Percentiles rank a stretch among this genome's conserved stretches.
Conservation (phyloP, 192 early-diverging fungal genomes). For the Coemansia sp. region DNA sequence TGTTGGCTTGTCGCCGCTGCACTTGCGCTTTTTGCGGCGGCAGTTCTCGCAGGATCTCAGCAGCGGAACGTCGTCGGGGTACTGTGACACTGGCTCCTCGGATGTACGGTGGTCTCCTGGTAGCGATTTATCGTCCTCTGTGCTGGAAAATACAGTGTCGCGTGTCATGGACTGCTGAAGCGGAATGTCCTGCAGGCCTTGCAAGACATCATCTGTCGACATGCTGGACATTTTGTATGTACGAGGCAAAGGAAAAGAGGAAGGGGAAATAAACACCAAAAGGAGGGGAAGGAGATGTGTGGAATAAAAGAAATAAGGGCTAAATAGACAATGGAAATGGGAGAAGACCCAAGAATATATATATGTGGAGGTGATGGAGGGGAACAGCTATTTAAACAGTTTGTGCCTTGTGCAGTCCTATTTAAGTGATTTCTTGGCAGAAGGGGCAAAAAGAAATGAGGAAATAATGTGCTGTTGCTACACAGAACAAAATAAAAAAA, state of each 20-base stretch:
- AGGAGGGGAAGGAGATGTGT: neutral
- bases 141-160: neutral
- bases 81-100: neutral
- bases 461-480: neutral
- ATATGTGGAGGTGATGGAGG: neutral
- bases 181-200: neutral
- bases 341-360: neutral
- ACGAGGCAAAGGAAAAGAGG: neutral
- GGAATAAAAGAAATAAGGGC: too few relatives aligned
- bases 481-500: neutral
- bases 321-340: neutral
- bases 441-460: neutral
- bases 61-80: conserved; percentile 30
- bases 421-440: conserved; percentile 11
- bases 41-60: conserved; percentile 52
- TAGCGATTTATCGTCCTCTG: neutral
- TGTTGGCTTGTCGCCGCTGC: conserved; percentile 40
- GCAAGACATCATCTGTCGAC: neutral
- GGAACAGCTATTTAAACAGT: neutral
- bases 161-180: neutral
- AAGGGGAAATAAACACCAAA: neutral
- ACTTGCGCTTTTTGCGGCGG: conserved; percentile 53
- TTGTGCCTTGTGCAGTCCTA: neutral
- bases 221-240: conserved; percentile 1
- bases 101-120: neutral